phyloP scores from a whole-genome alignment of 345 rosid genomes.

The Adansonia digitata region DNA sequence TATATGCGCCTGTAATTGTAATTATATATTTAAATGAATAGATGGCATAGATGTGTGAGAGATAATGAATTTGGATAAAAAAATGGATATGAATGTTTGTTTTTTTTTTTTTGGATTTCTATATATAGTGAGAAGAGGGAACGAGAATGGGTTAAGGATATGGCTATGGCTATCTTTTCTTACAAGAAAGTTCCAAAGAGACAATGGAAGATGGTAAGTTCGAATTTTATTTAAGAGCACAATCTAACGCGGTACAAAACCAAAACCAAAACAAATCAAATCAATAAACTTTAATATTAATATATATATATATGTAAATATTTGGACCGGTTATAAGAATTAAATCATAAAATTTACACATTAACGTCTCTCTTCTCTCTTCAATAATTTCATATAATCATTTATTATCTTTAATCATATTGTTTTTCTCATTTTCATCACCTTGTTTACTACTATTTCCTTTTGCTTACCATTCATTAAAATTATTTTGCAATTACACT shows the following conservation, averaged over 20 bases:
- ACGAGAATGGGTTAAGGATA: background rate
- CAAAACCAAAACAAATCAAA: background rate
- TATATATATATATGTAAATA: background rate
- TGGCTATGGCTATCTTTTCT: constrained; percentile 1
- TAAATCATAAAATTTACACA: too few species aligned
- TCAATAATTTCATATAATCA: too few species aligned
- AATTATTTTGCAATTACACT: background rate
- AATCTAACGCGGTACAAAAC: background rate
- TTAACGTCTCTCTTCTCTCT: too few species aligned
- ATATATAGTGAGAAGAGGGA: constrained; percentile 5
- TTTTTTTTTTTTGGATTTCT: background rate
- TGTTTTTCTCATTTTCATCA: background rate
- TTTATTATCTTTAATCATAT: too few species aligned
- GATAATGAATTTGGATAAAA: constrained; percentile 16
- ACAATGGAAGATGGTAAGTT: background rate
- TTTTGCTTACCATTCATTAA: background rate
- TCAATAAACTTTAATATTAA: background rate
- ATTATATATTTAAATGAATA: constrained; percentile 11
- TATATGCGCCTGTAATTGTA: background rate
- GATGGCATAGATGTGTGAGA: constrained; percentile 11
- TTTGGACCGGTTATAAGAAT: background rate
- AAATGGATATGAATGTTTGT: background rate
- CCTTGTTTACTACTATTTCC: background rate
- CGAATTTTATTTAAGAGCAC: background rate
- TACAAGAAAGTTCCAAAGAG: background rate